Conservation (phyloP, 768 basidiomycete genomes). For the Termitomyces sp. region DNA sequence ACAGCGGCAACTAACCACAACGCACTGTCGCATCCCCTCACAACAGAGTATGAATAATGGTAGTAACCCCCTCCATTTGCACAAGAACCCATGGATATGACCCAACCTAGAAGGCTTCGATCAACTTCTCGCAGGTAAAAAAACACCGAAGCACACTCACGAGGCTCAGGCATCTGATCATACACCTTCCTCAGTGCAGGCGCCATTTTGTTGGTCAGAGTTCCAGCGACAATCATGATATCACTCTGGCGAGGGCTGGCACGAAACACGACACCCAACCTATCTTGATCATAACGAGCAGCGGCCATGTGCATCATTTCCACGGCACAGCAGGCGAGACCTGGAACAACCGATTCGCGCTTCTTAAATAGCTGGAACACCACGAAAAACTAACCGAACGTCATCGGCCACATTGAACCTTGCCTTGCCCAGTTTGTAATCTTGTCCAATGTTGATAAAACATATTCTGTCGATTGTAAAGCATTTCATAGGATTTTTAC, state of each 20-base stretch:
- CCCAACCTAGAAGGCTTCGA: conserved; percentile 62
- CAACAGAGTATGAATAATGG: conserved; percentile 98
- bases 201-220: conserved; percentile 99
- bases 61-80: conserved; percentile 98
- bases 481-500: neutral
- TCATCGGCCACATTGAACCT: conserved; percentile 99
- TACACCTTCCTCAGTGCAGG: conserved; percentile 95
- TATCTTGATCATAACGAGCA: conserved; percentile 96
- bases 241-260: conserved; percentile 98
- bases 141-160: conserved; percentile 34
- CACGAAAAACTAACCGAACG: conserved; percentile 53
- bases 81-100: conserved; percentile 99
- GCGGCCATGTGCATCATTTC: conserved; percentile 99
- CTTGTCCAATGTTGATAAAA: conserved; percentile 93
- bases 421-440: conserved; percentile 96
- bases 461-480: conserved; percentile 66
- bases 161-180: conserved; percentile 98
- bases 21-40: conserved; percentile 94
- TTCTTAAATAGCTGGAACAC: neutral
- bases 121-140: conserved; percentile 3
- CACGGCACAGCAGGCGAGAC: conserved; percentile 97
- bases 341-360: conserved; percentile 27
- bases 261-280: conserved; percentile 95
- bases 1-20: conserved; percentile 4
- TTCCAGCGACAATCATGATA: conserved; percentile 99